Base-by-base conservation (phyloP, 2,329 filamentous ascomycete genomes). In the Cyphellophora attinorum region DNA sequence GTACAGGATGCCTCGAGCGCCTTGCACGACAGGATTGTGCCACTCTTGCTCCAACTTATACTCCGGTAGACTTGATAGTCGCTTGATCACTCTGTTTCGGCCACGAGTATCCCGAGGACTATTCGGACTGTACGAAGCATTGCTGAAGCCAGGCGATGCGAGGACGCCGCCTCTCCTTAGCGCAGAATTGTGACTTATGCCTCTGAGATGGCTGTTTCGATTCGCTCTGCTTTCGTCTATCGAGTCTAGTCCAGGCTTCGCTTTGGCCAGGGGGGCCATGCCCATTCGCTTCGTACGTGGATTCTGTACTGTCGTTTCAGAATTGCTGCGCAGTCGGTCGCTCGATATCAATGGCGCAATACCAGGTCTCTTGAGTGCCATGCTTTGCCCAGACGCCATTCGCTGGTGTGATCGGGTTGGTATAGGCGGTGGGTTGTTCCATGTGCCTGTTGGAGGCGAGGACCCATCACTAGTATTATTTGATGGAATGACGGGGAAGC, bases 401-500 rank as follows among this genome's bases (percentile, higher is more conserved):
- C 88, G 77, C 47, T 84, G 85, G 55, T 94, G 86, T 3, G 85
- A 91, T 40, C 81, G 74, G 4, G 74, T 74, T 0, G 85, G 85
- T 40, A 93, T 83, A 1, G 83, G 82, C 3, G 88, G 85, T 17
- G 81, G 70, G 19, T 80, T 74, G 14, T 35, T 18, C 12, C 44
- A 44, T 16, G 40, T 36, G 8, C 8, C n/a, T 8, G 8, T 25
- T n/a, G 21, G 21, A 5, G 39, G 38, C 11, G 47, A 44, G 17
- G 46, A 44, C 15, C 19, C 19, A 18, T 16, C 29, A 33, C 42
- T 42, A 29, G 39, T 44, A 10, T 32, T 36, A 13, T 44, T 42
- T 82, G 89, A 44, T 76, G 63, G 59, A 16, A 65, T 64, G n/a
- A 79, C 70, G 2, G 74, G 74, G 47, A 78, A 77, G 13, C 74